Conservation (phyloP, 768 basidiomycete species). For the Roridomyces roridus region DNA sequence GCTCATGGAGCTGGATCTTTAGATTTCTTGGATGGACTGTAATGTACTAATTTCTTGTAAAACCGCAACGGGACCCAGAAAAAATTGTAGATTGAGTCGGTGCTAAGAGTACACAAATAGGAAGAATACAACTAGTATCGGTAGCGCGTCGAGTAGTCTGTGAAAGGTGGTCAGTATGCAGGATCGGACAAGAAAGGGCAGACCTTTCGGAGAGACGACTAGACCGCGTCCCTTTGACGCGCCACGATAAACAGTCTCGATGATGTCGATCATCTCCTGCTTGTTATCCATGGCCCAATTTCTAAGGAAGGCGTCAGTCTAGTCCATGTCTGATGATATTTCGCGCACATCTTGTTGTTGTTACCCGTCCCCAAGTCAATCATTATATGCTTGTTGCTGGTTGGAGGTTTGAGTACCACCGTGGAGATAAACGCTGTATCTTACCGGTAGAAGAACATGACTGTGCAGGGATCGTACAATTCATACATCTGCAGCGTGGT, state of each 20-base stretch:
- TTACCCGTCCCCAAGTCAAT: slow-evolving; percentile 99
- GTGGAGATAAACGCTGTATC: slow-evolving; percentile 28
- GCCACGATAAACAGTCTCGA: slow-evolving; percentile 97
- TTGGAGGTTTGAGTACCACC: slow-evolving; percentile 1
- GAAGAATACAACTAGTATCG: slow-evolving; percentile 54
- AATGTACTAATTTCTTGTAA: too few species aligned
- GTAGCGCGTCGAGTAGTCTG: slow-evolving; percentile 86
- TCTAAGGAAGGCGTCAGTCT: slow-evolving; percentile 46
- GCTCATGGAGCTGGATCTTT: slow-evolving; percentile 57
- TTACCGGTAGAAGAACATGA: slow-evolving; percentile 98
- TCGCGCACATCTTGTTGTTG: slow-evolving; percentile 98
- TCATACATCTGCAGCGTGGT: slow-evolving; percentile 86
- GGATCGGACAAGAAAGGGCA: slow-evolving; percentile 23
- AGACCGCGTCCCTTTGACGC: slow-evolving; percentile 98
- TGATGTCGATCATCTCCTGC: slow-evolving; percentile 98
- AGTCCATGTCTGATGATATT: too few species aligned
- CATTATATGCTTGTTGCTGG: slow-evolving; percentile 98
- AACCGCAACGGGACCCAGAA: too few species aligned
- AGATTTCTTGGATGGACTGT: not conserved
- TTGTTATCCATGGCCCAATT: slow-evolving; percentile 99
- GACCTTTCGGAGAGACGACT: slow-evolving; percentile 95
- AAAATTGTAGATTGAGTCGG: too few species aligned
- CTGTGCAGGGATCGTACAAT: slow-evolving; percentile 94
- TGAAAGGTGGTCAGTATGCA: slow-evolving; percentile 7
- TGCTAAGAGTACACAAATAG: too few species aligned